Conservation (phyloP, 306 rosid species). For the Psophocarpus tetragonolobus region DNA sequence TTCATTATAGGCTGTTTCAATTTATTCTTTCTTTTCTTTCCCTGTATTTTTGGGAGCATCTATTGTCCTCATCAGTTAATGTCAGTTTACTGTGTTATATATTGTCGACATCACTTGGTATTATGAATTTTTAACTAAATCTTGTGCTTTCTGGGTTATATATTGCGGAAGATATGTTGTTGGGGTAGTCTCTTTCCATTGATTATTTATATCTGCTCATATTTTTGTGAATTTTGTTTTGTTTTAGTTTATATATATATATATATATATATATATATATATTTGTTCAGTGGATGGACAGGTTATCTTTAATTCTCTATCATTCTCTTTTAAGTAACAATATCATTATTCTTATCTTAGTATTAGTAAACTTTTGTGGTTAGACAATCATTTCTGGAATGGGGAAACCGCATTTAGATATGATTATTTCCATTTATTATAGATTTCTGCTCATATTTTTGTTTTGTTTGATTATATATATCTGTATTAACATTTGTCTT, state of each 20-base stretch:
- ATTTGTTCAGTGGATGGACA: no score
- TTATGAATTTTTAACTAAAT: neutral
- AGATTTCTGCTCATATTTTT: no score
- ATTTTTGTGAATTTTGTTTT: no score
- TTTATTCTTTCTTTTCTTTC: neutral
- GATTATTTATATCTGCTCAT: conserved; percentile 12
- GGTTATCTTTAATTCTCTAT: conserved; percentile 47
- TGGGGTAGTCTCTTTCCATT: conserved; percentile 15
- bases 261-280: no score
- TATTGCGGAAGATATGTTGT: conserved; percentile 2
- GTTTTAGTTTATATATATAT: no score
- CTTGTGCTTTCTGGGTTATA: conserved; percentile 12
- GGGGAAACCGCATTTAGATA: conserved; percentile 98
- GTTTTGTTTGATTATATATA: conserved; percentile 1
- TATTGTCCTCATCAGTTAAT: neutral
- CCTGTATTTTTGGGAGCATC: neutral
- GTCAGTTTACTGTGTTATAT: neutral
- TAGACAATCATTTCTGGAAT: conserved; percentile 98
- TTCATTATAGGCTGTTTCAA: neutral
- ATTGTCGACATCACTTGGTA: no score
- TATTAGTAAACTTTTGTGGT: conserved; percentile 25
- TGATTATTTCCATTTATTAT: no score
- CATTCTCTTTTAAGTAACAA: conserved; percentile 12
- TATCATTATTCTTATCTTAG: conserved; percentile 18
- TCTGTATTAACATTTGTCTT: conserved; percentile 23